Evolutionary conservation across 306 rosid genomes (phyloP), one percentile per base, ranked within the genome.

Genomic region (Arachis hypogaea): DNA sequence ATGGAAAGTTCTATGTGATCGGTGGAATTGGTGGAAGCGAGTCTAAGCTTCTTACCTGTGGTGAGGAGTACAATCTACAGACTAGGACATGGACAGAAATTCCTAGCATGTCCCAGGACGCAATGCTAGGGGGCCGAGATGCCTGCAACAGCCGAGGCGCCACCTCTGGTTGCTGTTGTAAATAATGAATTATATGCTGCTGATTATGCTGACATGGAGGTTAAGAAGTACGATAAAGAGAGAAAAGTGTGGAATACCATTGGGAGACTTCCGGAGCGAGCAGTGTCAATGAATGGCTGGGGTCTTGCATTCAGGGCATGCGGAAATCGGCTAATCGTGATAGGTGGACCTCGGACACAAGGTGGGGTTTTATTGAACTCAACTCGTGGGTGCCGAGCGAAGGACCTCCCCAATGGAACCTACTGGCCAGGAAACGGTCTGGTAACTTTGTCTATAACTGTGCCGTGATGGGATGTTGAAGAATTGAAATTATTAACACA

Each of bases 381-480:
- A 92, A 92, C 71, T 79, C 96, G 9, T 92, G 98, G 93, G 92
- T 84, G 50, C 98, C 98, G 0, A 78, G 98, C 69, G 96, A 92
- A 58, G 96, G 92, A 59, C 96, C 96, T 82, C 96, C 93, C 0
- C 83, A 86, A 12, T 92, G 98, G 98, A 63, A 80, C 71, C 80
- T 92, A 63, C 96, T 92, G 30, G 96, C 83, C 3, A 80, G 93
- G 75, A 89, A 88, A 82, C 79, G 71, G 10, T 88, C 88, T 5
- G 84, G 87, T 69, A 85, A 81, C 76, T 92, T 92, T 79, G 98
- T 92, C 68, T 92, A 92, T 86, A 92, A 92, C 77, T 92, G 96
- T 80, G 98, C 96, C 59, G 98, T 92, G 76, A 92, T 92, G 98
- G 98, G 98, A 45, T 92, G 98, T 85, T 92, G 85, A 89, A 69